These are phyloP conservation scores for Corrigiola litoralis DNA, from an alignment of 179 eudicot genomes.

Conservation along the genomic window DNA sequence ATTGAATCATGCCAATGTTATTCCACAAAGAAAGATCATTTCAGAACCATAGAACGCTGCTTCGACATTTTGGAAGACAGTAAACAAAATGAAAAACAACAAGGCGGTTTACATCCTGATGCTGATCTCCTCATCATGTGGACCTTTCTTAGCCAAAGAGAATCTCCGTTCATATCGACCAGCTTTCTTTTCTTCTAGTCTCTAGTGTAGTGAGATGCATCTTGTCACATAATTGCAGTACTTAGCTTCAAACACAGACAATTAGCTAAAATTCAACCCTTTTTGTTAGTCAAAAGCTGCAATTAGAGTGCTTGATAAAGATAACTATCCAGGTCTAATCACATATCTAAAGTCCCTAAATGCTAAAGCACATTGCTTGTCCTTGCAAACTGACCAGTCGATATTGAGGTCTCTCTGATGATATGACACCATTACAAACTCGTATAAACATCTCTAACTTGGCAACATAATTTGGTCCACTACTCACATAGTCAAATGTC, in stretches of 20 bases:
- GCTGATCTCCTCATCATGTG: too few species aligned
- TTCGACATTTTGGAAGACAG: too few species aligned
- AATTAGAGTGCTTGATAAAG: constrained; percentile 23
- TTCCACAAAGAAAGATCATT: too few species aligned
- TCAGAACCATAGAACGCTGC: too few species aligned
- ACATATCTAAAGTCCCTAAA: neutral
- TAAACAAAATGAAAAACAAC: too few species aligned
- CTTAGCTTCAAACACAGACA: constrained; percentile 14
- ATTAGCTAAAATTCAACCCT: constrained; percentile 8
- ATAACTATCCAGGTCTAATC: constrained; percentile 13
- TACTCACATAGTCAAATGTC: constrained; percentile 22
- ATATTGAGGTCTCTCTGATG: constrained; percentile 3
- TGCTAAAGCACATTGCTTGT: neutral
- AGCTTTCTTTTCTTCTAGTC: neutral
- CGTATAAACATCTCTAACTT: constrained; percentile 14
- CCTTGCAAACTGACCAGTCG: neutral
- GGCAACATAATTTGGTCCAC: constrained; percentile 23
- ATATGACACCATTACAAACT: constrained; percentile 28
- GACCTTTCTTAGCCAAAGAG: too few species aligned
- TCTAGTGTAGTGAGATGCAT: constrained; percentile 16
- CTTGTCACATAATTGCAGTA: constrained; percentile 17
- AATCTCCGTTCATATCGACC: too few species aligned
- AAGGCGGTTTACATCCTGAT: too few species aligned
- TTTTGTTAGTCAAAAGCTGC: constrained; percentile 10
- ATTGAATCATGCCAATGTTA: too few species aligned